Base-by-base conservation (phyloP, 495 filamentous ascomycete genomes). In the Penicillium fimorum region DNA sequence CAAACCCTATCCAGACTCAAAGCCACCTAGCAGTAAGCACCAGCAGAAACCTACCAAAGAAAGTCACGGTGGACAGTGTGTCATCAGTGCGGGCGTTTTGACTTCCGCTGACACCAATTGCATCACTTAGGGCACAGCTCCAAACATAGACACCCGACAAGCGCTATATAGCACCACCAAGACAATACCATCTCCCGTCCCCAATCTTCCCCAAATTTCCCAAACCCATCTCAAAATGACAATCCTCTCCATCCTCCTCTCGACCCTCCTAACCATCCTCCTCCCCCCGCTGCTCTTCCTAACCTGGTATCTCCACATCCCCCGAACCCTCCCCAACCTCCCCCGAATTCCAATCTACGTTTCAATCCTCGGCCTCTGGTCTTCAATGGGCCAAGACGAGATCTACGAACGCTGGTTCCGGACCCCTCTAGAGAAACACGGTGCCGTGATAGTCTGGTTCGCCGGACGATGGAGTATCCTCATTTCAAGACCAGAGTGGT, bases 401-500 rank as follows among this genome's bases (percentile, higher is more conserved):
- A 70, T 71, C 38, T 72, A 62, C 53, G 60, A 71, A 22, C 59
- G 58, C 1, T 72, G 66, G 65, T 63, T 72, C 2, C 55, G 66
- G 0, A 35, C 50, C 20, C 69, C 69, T 4, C 54, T 69, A 0
- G 64, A 64, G 20, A 55, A 62, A 37, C 63, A 80, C 47, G 79
- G 79, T 10, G 77, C 76, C 0, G 77, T 82, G 5, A 67, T 72
- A 38, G 65, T 79, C 45, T 82, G 70, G 63, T 68, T 74, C 50
- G 74, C 63, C 4, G 75, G 71, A 9, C 64, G 61, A 18, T 78
- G 75, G 75, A 76, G 70, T 30, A 54, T 78, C 7, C 70, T 76
- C 1, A 63, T 73, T 1, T 65, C 59, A 5, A 55, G 62, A 24
- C 75, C 79, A 0, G 48, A 65, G 2, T 76, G 70, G 47, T 54